A percentile compares a stretch with the other conserved stretches of the same genome.
Evolutionary conservation across 345 rosid genomes (phyloP).

Genomic region (Arabis hirsuta): DNA sequence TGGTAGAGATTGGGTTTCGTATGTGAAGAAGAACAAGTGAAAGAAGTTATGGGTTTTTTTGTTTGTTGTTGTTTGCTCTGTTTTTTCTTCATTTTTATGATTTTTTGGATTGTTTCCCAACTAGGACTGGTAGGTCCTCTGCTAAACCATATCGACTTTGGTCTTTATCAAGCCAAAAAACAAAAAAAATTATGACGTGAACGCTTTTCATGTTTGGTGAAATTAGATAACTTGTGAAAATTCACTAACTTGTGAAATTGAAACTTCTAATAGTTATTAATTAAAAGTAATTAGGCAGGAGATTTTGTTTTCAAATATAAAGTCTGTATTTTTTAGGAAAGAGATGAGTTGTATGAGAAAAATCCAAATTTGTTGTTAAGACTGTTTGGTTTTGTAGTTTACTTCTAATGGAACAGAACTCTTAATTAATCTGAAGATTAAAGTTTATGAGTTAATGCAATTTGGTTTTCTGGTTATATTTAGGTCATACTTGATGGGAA

Average conservation of each 20-base stretch:
- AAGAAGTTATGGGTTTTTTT: slow-evolving; percentile 11
- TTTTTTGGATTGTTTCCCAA: slow-evolving; percentile 38
- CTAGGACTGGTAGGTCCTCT: slow-evolving; percentile 43
- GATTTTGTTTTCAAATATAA: not conserved
- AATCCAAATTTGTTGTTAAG: not conserved
- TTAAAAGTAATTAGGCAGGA: slow-evolving; percentile 3
- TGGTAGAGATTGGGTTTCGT: slow-evolving; percentile 26
- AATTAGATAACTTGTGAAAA: slow-evolving; percentile 21
- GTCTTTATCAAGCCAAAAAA: slow-evolving; percentile 11
- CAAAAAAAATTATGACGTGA: slow-evolving; percentile 15
- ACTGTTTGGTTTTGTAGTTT: slow-evolving; percentile 11
- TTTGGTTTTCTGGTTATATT: slow-evolving; percentile 3
- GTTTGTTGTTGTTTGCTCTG: not conserved
- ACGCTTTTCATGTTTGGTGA: slow-evolving; percentile 40
- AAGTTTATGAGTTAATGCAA: not conserved
- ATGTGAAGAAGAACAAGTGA: slow-evolving; percentile 29
- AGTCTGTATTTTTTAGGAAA: slow-evolving; percentile 27
- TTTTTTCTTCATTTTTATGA: slow-evolving; percentile 28
- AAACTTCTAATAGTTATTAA: slow-evolving; percentile 25
- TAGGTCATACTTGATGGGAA: slow-evolving; percentile 6
- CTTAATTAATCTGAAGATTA: not conserved
- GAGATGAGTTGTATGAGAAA: slow-evolving; percentile 29
- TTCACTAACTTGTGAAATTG: slow-evolving; percentile 26
- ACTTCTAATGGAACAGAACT: slow-evolving; percentile 7
- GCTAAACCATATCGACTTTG: slow-evolving; percentile 37